These are phyloP conservation scores for Hanseniaspora taiwanica DNA, from an alignment of 805 yeast genomes.

Conservation along the genomic window DNA sequence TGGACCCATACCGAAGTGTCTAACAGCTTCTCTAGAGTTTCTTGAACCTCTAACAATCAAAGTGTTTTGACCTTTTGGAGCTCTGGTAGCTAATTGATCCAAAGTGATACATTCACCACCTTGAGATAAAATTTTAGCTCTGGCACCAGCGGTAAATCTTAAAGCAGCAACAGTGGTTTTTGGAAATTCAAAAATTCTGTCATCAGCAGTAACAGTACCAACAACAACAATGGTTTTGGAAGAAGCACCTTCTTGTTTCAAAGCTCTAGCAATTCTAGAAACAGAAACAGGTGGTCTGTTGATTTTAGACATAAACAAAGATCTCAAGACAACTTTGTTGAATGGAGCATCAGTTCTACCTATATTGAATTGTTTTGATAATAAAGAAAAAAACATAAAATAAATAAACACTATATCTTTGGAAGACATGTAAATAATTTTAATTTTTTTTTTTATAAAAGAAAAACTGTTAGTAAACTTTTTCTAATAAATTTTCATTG, in stretches of 20 bases:
- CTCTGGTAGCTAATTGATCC: conserved; percentile 97
- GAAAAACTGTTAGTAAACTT: too few relatives aligned
- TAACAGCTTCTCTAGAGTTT: conserved; percentile 97
- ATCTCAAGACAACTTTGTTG: conserved; percentile 92
- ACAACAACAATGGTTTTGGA: conserved; percentile 93
- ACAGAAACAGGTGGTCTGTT: conserved; percentile 99
- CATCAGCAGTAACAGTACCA: conserved; percentile 98
- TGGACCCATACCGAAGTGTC: conserved; percentile 99
- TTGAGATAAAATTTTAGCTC: conserved; percentile 90
- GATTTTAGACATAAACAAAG: conserved; percentile 93
- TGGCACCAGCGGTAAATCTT: conserved; percentile 98
- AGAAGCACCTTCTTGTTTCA: conserved; percentile 71
- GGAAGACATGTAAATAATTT: too few relatives aligned
- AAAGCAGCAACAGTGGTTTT: conserved; percentile 97
- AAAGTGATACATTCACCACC: conserved; percentile 99
- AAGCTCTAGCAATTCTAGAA: conserved; percentile 77
- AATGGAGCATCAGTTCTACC: conserved; percentile 99
- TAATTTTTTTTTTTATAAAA: not conserved
- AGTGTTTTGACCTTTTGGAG: conserved; percentile 99
- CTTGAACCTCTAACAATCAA: conserved; percentile 97
- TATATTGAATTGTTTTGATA: conserved; percentile 11
- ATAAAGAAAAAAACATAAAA: not conserved
- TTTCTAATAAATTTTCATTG: not conserved
- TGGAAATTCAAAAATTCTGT: conserved; percentile 88
- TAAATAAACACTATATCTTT: too few relatives aligned